Conservation (phyloP, 2,329 filamentous ascomycete genomes). For the Fusarium mundagurra region DNA sequence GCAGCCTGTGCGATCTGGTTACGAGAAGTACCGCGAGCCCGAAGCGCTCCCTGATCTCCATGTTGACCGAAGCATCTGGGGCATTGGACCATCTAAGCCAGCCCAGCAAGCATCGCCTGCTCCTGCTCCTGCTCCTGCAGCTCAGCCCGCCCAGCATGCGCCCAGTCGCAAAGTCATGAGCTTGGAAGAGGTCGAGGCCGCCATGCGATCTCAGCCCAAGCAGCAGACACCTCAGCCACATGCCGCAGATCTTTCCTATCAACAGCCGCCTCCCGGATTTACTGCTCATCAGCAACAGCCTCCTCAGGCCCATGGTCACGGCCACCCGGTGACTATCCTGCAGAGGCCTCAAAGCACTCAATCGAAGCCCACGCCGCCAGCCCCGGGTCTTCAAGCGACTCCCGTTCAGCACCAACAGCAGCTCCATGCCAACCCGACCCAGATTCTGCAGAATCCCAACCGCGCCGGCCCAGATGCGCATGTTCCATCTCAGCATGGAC, state of each 20-base stretch:
- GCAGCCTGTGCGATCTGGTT: slow-evolving; percentile 80
- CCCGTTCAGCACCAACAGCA: slow-evolving; percentile 50
- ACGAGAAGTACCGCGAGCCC: slow-evolving; percentile 88
- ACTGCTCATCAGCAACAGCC: slow-evolving; percentile 45
- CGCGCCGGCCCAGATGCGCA: slow-evolving; percentile 64
- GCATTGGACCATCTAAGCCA: slow-evolving; percentile 68
- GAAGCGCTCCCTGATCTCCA: slow-evolving; percentile 90
- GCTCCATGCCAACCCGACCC: slow-evolving; percentile 67
- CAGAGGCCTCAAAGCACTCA: slow-evolving; percentile 61
- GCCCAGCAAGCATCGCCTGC: slow-evolving; percentile 47
- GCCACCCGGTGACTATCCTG: slow-evolving; percentile 64
- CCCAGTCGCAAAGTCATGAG: slow-evolving; percentile 85
- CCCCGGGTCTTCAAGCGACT: slow-evolving; percentile 43
- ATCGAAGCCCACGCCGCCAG: slow-evolving; percentile 52
- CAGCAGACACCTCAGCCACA: slow-evolving; percentile 54
- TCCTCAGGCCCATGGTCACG: slow-evolving; percentile 50
- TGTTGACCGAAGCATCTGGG: slow-evolving; percentile 94
- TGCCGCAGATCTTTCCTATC: slow-evolving; percentile 42
- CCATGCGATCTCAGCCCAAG: slow-evolving; percentile 79
- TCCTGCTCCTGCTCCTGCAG: slow-evolving; percentile 39
- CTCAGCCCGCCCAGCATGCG: slow-evolving; percentile 37
- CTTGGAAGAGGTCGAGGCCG: slow-evolving; percentile 94
- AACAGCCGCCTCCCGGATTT: slow-evolving; percentile 42
- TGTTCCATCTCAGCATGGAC: slow-evolving; percentile 46
- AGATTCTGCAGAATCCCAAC: slow-evolving; percentile 84